Evolutionary conservation across 2,329 filamentous ascomycete species (phyloP).

Genomic region (Cryphonectria carpinicola): DNA sequence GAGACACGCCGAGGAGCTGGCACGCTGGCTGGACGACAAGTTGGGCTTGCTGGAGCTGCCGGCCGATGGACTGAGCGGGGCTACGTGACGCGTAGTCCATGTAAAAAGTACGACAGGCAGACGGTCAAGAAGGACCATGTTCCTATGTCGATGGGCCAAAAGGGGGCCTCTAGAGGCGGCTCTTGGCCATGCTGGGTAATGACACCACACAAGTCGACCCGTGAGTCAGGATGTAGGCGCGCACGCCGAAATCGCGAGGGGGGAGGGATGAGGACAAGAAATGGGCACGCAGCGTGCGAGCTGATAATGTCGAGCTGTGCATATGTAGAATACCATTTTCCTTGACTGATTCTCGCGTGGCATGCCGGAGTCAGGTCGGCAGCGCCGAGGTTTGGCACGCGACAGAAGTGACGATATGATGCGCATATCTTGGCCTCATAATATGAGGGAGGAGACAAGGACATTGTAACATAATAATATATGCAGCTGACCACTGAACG

Average conservation of each 20-base stretch:
- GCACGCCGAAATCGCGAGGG: background rate
- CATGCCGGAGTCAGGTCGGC: background rate
- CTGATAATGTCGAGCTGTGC: background rate
- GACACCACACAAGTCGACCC: no score
- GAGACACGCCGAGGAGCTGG: slow-evolving; percentile 62
- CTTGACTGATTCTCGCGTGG: background rate
- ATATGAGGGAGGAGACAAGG: background rate
- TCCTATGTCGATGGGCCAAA: background rate
- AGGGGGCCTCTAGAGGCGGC: no score
- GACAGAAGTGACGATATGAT: background rate
- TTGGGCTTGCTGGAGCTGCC: slow-evolving; percentile 58
- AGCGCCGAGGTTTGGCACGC: background rate
- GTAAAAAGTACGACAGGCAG: background rate
- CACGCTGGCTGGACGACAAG: slow-evolving; percentile 63
- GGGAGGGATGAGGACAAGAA: no score
- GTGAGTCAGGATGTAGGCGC: background rate
- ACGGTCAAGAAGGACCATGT: background rate
- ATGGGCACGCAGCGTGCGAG: background rate
- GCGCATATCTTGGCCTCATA: background rate
- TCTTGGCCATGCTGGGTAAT: no score
- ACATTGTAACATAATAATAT: background rate
- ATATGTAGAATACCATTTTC: background rate
- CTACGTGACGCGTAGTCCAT: slow-evolving; percentile 5
- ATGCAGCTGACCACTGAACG: background rate
- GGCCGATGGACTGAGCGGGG: slow-evolving; percentile 50